phyloP scores from a whole-genome alignment of 2,329 filamentous ascomycete genomes.

The Beauveria varroae region DNA sequence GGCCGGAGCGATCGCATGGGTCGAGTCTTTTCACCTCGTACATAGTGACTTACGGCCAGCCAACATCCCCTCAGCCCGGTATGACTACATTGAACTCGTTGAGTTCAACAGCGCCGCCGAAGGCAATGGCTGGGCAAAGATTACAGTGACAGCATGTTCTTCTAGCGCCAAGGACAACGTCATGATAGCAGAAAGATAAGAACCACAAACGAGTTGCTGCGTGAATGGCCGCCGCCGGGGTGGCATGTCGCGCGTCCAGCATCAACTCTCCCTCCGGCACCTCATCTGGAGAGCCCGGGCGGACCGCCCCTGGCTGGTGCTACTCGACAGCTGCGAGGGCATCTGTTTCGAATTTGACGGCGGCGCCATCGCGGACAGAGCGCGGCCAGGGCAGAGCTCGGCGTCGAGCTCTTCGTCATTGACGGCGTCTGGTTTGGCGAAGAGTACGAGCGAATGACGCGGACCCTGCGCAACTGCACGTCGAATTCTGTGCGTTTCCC shows the following conservation, averaged over 20 bases:
- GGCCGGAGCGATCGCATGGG: neutral
- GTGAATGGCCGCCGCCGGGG: slow-evolving; percentile 51
- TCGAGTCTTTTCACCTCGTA: slow-evolving; percentile 9
- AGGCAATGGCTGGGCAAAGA: too few species aligned
- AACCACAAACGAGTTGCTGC: slow-evolving; percentile 38
- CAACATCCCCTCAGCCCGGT: slow-evolving; percentile 7
- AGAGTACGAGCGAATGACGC: slow-evolving; percentile 40
- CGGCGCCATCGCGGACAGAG: slow-evolving; percentile 45
- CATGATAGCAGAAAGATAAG: too few species aligned
- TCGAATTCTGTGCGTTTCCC: slow-evolving; percentile 52
- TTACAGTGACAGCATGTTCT: too few species aligned
- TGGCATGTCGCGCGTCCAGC: slow-evolving; percentile 54
- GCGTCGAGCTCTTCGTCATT: slow-evolving; percentile 55
- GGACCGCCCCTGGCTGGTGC: slow-evolving; percentile 40
- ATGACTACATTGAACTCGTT: slow-evolving; percentile 11
- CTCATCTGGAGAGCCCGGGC: slow-evolving; percentile 50
- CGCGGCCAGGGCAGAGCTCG: slow-evolving; percentile 49
- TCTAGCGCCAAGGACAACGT: too few species aligned
- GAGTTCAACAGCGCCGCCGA: slow-evolving; percentile 8
- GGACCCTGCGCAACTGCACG: slow-evolving; percentile 55
- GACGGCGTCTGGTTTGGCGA: too few species aligned
- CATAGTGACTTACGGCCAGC: slow-evolving; percentile 12
- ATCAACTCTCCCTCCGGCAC: slow-evolving; percentile 53
- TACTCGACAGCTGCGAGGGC: slow-evolving; percentile 63
- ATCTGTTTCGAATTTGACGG: slow-evolving; percentile 51